phyloP scores from a whole-genome alignment of 148 eudicot species.

The Fagopyrum tataricum region DNA sequence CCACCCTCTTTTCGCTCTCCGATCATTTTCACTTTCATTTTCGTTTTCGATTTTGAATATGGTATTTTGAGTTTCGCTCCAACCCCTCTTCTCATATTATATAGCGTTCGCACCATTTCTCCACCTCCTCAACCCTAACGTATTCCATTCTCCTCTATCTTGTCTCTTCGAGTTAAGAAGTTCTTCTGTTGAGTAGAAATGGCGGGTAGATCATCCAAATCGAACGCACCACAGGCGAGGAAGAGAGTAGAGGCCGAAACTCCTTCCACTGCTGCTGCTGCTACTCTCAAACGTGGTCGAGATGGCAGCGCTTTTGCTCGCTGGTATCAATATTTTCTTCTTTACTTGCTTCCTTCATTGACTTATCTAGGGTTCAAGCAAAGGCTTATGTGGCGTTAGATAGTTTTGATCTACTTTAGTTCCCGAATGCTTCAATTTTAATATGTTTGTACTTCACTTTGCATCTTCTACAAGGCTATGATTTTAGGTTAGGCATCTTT shows the following conservation, averaged over 20 bases:
- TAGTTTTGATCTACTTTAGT: not conserved
- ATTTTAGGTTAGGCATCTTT: too few species aligned
- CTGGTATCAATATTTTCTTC: conserved; percentile 29
- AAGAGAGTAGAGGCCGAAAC: conserved; percentile 71
- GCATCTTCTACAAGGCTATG: too few species aligned
- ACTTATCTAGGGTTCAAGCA: not conserved
- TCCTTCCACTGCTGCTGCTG: conserved; percentile 8
- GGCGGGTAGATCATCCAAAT: conserved; percentile 25
- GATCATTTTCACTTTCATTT: not conserved
- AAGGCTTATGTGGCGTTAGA: not conserved
- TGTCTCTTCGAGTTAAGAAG: not conserved
- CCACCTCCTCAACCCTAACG: not conserved
- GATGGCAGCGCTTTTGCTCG: conserved; percentile 61
- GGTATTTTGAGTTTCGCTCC: conserved; percentile 7
- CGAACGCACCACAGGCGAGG: conserved; percentile 31
- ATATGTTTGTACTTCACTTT: too few species aligned
- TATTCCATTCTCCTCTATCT: not conserved
- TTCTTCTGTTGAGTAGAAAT: not conserved
- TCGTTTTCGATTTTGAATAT: not conserved
- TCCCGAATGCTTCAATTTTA: too few species aligned
- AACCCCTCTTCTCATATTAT: not conserved
- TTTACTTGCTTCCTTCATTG: not conserved
- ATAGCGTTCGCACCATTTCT: not conserved
- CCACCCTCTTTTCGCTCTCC: not conserved
- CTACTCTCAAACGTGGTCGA: conserved; percentile 51